A percentile compares a stretch with the other conserved stretches of the same genome.
Conservation (phyloP, 148 eudicot genomes). For the Nyssa sinensis region DNA sequence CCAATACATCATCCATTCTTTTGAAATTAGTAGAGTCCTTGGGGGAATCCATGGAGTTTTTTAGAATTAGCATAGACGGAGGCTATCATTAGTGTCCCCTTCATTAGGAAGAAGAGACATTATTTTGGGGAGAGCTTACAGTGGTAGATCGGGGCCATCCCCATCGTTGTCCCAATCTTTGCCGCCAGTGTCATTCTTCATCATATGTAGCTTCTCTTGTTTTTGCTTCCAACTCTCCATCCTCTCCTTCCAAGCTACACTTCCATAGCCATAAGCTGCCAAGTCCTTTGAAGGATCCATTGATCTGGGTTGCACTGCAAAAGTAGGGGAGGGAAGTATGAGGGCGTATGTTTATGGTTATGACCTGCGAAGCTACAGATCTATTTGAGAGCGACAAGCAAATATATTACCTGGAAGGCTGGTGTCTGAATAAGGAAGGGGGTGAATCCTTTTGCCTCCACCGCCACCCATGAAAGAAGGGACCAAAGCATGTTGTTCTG, state of each 20-base stretch:
- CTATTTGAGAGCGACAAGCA: neutral
- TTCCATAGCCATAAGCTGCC: constrained; percentile 25
- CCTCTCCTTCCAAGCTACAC: constrained; percentile 25
- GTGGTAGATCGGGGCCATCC: constrained; percentile 9
- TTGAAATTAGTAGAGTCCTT: no score
- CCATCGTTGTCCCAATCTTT: constrained; percentile 4
- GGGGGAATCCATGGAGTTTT: no score
- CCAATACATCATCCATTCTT: no score
- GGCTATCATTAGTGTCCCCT: neutral
- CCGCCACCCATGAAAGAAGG: neutral
- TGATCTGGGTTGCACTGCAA: constrained; percentile 20
- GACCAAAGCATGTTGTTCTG: constrained; percentile 3
- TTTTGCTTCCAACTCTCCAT: constrained; percentile 23
- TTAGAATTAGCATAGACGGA: neutral
- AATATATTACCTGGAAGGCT: neutral
- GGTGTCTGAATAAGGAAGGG: constrained; percentile 3
- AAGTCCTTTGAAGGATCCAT: constrained; percentile 25
- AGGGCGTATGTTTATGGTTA: neutral
- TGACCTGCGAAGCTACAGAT: neutral
- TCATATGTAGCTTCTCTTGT: constrained; percentile 13
- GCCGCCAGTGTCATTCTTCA: constrained; percentile 4
- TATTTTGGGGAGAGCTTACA: constrained; percentile 10
- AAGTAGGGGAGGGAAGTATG: neutral
- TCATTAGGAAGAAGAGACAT: neutral
- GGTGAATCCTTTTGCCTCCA: constrained; percentile 12